Conservation (phyloP, 2,329 filamentous ascomycete genomes). For the Albophoma yamanashiensis region DNA sequence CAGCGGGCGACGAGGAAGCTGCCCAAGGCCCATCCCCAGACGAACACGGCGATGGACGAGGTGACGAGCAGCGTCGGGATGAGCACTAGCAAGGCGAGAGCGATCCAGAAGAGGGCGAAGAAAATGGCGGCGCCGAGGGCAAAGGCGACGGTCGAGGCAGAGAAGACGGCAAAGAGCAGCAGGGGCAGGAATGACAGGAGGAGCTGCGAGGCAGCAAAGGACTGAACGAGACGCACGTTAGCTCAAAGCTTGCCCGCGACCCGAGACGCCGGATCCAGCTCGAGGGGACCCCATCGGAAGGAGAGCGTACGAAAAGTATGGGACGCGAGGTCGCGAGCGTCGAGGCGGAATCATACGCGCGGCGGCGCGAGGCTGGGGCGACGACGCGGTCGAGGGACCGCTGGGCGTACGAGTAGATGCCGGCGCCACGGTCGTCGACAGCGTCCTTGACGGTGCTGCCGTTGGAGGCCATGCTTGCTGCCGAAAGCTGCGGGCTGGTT, state of each 20-base stretch:
- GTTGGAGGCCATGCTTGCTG: neutral
- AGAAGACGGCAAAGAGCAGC: slow-evolving; percentile 57
- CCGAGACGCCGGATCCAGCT: neutral
- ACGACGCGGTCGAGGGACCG: slow-evolving; percentile 40
- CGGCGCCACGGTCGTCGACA: slow-evolving; percentile 22
- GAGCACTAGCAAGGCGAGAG: slow-evolving; percentile 55
- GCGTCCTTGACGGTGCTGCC: slow-evolving; percentile 8
- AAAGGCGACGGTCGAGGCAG: slow-evolving; percentile 49
- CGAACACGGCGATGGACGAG: slow-evolving; percentile 46
- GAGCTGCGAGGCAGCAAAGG: slow-evolving; percentile 56
- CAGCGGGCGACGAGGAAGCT: slow-evolving; percentile 42
- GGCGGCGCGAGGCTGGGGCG: slow-evolving; percentile 48
- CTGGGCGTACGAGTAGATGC: slow-evolving; percentile 28
- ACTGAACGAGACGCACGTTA: slow-evolving; percentile 28
- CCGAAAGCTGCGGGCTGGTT: neutral
- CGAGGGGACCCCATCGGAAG: neutral
- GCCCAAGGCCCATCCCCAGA: slow-evolving; percentile 58
- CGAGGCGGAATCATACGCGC: slow-evolving; percentile 39
- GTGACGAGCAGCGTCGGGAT: slow-evolving; percentile 59
- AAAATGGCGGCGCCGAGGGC: slow-evolving; percentile 50
- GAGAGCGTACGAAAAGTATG: slow-evolving; percentile 51
- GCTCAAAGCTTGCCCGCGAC: neutral
- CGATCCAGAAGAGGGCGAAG: slow-evolving; percentile 58
- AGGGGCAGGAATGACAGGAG: slow-evolving; percentile 57
- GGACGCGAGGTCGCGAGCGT: slow-evolving; percentile 54